phyloP scores from a whole-genome alignment of 345 rosid genomes.

The Hibiscus mutabilis region DNA sequence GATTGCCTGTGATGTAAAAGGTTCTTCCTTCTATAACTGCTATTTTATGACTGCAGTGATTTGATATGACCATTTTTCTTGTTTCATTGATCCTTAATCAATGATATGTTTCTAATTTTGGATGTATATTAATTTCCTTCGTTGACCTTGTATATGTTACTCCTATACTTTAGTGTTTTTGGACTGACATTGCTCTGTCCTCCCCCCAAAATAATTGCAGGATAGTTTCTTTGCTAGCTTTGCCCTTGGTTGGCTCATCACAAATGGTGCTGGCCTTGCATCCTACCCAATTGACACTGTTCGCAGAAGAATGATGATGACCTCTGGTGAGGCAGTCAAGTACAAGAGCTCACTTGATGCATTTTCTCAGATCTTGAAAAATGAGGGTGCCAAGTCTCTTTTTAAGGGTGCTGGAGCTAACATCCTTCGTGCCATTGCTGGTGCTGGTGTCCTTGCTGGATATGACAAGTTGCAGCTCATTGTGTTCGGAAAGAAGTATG shows the following conservation, averaged over 20 bases:
- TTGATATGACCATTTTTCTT: background rate
- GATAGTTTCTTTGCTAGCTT: constrained; percentile 42
- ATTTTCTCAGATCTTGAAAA: background rate
- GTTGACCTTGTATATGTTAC: background rate
- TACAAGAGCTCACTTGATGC: background rate
- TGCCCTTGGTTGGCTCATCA: constrained; percentile 1
- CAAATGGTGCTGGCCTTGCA: background rate
- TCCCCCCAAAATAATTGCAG: constrained; percentile 31
- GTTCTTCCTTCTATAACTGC: background rate
- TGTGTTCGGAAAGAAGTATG: constrained; percentile 62
- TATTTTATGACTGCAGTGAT: background rate
- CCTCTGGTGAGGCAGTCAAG: background rate
- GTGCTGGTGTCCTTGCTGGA: background rate
- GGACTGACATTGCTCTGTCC: background rate
- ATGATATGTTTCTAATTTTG: background rate
- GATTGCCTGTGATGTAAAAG: background rate
- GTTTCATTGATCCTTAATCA: background rate
- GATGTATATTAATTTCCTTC: background rate
- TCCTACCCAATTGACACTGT: background rate
- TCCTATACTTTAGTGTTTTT: background rate
- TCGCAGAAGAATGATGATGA: background rate
- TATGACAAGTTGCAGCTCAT: background rate
- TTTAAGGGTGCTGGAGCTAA: background rate
- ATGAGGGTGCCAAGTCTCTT: background rate
- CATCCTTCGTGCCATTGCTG: background rate